These are phyloP conservation scores for Candida boleticola DNA, from an alignment of 805 yeast genomes.

Conservation along the genomic window DNA sequence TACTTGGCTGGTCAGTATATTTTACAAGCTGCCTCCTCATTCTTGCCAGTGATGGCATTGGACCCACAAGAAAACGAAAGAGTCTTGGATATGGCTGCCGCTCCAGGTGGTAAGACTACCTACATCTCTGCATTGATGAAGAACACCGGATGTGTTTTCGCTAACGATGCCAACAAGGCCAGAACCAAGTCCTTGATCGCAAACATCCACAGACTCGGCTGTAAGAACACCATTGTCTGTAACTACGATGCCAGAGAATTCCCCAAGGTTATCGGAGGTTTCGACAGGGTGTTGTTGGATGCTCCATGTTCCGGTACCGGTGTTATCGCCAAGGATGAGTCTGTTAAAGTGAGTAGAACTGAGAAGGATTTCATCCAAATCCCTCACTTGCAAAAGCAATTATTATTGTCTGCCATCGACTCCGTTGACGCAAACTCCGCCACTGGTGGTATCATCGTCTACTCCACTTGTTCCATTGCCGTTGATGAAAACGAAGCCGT, in stretches of 20 bases:
- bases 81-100: conserved; percentile 97
- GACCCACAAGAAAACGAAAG: conserved; percentile 98
- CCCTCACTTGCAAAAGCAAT: conserved; percentile 94
- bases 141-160: conserved; percentile 95
- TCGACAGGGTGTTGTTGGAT: conserved; percentile 90
- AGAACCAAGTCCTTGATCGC: conserved; percentile 96
- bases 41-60: conserved; percentile 95
- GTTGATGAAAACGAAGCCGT: conserved; percentile 99
- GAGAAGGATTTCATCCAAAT: conserved; percentile 95
- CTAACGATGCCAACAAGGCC: conserved; percentile 94
- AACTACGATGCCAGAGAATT: conserved; percentile 98
- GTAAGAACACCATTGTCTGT: conserved; percentile 94
- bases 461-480: conserved; percentile 97
- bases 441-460: conserved; percentile 91
- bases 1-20: conserved; percentile 97
- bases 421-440: conserved; percentile 91
- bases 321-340: conserved; percentile 95
- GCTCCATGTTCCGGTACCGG: conserved; percentile 99
- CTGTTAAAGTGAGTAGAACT: conserved; percentile 88
- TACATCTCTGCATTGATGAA: conserved; percentile 95
- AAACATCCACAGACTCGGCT: conserved; percentile 94
- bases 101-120: conserved; percentile 99
- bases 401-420: conserved; percentile 91
- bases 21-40: conserved; percentile 97
- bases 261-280: conserved; percentile 97